A percentile compares a stretch with the other conserved stretches of the same genome.
Evolutionary conservation across 2,329 filamentous ascomycete genomes (phyloP).

Genomic region (Diaporthe sp.): DNA sequence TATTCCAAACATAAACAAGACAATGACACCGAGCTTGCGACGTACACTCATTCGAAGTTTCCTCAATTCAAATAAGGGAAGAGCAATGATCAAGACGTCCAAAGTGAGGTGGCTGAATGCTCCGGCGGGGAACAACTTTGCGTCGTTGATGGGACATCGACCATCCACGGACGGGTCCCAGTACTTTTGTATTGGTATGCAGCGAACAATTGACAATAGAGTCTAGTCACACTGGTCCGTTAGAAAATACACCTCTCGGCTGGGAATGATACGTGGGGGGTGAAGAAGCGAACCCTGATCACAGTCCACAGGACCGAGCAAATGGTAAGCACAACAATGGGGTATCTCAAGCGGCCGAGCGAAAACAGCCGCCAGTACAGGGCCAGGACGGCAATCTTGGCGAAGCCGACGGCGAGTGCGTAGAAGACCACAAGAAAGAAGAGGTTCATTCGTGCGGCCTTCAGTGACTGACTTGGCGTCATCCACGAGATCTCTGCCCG

Average conservation of each 20-base stretch:
- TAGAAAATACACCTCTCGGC: not conserved
- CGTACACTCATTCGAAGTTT: not conserved
- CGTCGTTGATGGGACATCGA: slow-evolving; percentile 9
- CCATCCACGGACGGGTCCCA: slow-evolving; percentile 20
- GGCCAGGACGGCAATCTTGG: slow-evolving; percentile 21
- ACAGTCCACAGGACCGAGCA: slow-evolving; percentile 10
- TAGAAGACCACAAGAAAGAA: slow-evolving; percentile 21
- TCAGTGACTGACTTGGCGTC: slow-evolving; percentile 16
- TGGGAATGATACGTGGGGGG: too few relatives aligned
- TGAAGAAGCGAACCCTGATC: not conserved
- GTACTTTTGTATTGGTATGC: slow-evolving; percentile 7
- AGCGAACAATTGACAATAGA: not conserved
- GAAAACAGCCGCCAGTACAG: slow-evolving; percentile 27
- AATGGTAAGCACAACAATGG: slow-evolving; percentile 6
- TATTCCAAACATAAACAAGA: slow-evolving; percentile 9
- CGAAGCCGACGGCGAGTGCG: slow-evolving; percentile 4
- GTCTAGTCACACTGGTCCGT: not conserved
- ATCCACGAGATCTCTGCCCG: slow-evolving; percentile 21
- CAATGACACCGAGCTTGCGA: slow-evolving; percentile 13
- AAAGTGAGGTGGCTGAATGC: slow-evolving; percentile 11
- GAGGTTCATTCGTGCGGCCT: slow-evolving; percentile 8
- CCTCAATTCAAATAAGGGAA: not conserved
- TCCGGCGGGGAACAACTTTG: not conserved
- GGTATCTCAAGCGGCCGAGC: slow-evolving; percentile 28
- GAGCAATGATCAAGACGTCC: slow-evolving; percentile 9